Conservation (phyloP, 768 basidiomycete genomes). For the Suillus brevipes region DNA sequence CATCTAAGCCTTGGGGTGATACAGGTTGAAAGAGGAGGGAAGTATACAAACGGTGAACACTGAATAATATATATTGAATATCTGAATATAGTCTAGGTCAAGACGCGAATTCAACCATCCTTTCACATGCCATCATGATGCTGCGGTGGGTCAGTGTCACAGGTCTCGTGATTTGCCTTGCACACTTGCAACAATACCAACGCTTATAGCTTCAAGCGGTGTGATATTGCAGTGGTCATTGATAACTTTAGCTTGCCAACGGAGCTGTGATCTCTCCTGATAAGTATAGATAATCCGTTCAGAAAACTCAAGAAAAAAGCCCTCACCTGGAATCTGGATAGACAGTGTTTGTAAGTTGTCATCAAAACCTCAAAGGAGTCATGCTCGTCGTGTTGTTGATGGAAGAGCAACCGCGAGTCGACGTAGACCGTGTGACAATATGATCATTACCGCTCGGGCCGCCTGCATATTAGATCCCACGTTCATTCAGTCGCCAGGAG, state of each 20-base stretch:
- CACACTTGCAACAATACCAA: too few relatives aligned
- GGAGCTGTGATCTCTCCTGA: neutral
- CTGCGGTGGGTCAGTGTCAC: too few relatives aligned
- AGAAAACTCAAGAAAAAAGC: neutral
- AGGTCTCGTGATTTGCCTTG: too few relatives aligned
- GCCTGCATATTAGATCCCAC: neutral
- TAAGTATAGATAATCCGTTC: neutral
- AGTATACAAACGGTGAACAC: too few relatives aligned
- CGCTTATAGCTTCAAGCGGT: neutral
- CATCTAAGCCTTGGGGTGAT: constrained; percentile 41
- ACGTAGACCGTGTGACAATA: neutral
- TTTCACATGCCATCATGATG: neutral
- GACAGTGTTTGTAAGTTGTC: too few relatives aligned
- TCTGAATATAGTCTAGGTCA: neutral
- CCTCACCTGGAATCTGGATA: neutral
- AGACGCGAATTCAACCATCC: neutral
- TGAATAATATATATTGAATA: neutral
- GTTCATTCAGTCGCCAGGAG: neutral
- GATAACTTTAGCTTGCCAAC: too few relatives aligned
- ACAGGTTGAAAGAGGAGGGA: neutral
- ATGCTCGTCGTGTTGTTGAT: neutral
- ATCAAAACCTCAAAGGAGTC: neutral
- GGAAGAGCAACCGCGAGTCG: neutral
- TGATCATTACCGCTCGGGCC: neutral
- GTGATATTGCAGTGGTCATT: neutral